Conservation (phyloP, 805 yeast species). For the Candida adriatica region DNA sequence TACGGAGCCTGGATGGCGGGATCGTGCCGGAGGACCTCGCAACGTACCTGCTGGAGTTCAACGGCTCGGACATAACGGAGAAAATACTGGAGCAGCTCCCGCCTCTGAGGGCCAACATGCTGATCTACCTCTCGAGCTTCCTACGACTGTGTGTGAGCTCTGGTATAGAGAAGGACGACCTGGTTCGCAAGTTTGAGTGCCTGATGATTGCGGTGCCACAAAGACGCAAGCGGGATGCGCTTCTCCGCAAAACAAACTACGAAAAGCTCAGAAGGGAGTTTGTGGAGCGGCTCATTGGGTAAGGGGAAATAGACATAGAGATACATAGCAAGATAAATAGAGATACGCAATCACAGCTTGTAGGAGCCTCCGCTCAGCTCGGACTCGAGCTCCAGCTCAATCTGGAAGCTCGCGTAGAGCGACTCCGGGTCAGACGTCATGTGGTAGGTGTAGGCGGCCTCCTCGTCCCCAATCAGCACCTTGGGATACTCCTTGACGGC, state of each 20-base stretch:
- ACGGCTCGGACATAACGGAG: constrained; percentile 24
- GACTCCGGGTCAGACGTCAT: constrained; percentile 60
- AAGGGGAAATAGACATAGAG: too few species aligned
- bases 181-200: constrained; percentile 25
- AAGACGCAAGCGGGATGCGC: constrained; percentile 23
- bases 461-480: constrained; percentile 46
- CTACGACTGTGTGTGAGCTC: constrained; percentile 26
- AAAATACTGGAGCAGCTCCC: constrained; percentile 33
- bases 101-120: constrained; percentile 33
- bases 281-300: constrained; percentile 21
- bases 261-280: constrained; percentile 28
- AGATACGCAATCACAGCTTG: too few species aligned
- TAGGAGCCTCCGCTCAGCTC: too few species aligned
- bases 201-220: constrained; percentile 26
- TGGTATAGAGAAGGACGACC: constrained; percentile 18
- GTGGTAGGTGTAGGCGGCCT: constrained; percentile 59
- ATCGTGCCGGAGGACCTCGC: constrained; percentile 31
- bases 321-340: too few species aligned
- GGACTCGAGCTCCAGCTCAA: constrained; percentile 55
- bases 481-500: constrained; percentile 36
- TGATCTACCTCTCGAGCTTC: constrained; percentile 34
- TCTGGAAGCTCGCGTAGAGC: constrained; percentile 67
- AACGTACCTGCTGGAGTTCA: constrained; percentile 18
- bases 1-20: constrained; percentile 33
- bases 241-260: constrained; percentile 20